A percentile compares a stretch with the other conserved stretches of the same genome.
Conservation (phyloP, 345 rosid genomes). For the Pelargonium nanum region DNA sequence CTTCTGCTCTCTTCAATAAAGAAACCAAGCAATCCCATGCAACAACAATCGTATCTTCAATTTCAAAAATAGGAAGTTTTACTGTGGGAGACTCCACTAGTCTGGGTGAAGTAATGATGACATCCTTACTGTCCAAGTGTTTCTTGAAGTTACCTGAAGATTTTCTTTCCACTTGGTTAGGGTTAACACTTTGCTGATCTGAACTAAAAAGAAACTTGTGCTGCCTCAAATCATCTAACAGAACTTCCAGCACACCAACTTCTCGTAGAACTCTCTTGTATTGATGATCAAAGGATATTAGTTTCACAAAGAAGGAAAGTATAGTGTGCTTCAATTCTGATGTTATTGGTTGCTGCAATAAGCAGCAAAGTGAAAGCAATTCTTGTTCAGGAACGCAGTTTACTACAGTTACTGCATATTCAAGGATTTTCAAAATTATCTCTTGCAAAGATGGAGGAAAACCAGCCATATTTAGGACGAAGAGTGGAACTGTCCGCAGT, state of each 20-base stretch:
- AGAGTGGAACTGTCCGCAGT: slow-evolving; percentile 89
- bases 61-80: slow-evolving; percentile 75
- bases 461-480: slow-evolving; percentile 89
- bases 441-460: slow-evolving; percentile 90
- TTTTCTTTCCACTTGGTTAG: slow-evolving; percentile 47
- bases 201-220: slow-evolving; percentile 78
- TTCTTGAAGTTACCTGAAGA: slow-evolving; percentile 73
- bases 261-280: slow-evolving; percentile 95
- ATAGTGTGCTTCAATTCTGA: slow-evolving; percentile 84
- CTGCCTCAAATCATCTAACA: slow-evolving; percentile 91
- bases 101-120: slow-evolving; percentile 84
- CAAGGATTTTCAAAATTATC: slow-evolving; percentile 93
- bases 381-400: slow-evolving; percentile 99
- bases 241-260: slow-evolving; percentile 93
- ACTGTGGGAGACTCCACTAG: slow-evolving; percentile 76
- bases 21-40: slow-evolving; percentile 97
- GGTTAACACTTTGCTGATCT: slow-evolving; percentile 35
- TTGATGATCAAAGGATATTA: slow-evolving; percentile 93
- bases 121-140: slow-evolving; percentile 71
- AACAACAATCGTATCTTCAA: slow-evolving; percentile 60
- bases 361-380: slow-evolving; percentile 91
- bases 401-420: slow-evolving; percentile 96
- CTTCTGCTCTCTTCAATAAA: slow-evolving; percentile 89
- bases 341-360: slow-evolving; percentile 89
- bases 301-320: slow-evolving; percentile 92